Base-by-base conservation (phyloP, 2,329 filamentous ascomycete species). In the Alternaria ethzedia region DNA sequence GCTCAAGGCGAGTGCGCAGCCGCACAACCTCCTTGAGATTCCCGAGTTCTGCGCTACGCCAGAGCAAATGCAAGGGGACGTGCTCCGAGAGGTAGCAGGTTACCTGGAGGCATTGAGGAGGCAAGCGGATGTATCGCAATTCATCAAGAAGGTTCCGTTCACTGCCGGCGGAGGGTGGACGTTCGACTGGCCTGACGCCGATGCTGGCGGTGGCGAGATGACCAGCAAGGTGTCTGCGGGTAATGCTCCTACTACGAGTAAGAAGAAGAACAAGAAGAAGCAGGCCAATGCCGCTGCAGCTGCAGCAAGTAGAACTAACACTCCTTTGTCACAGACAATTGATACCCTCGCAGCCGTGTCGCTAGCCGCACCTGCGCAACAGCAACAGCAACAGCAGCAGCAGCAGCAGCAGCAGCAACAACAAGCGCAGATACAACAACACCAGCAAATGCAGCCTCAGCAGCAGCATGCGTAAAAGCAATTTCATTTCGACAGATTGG, bases 1-100 rank as follows among this genome's bases (percentile, higher is more conserved):
- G 1, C 86, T 94, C 73, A 99, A 98, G 83, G 94, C 90, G 1
- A 85, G 88, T 25, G 90, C 87, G 59, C 93, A 99, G 79, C 96
- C 96, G 1, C 87, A 88, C 81, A 98, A 98, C 72, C 85, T 96
- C 21, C 81, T 98, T 10, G 84, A 89, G 68, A 86, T 98, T 21
- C 92, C 94, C 1, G 93, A 96, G 79, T 97, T 96, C 75, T 78
- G 79, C 3, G 87, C 85, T 5, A 68, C 12, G 63, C 83, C 77
- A 30, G 77, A 82, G 4, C 76, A 81, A 54, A 71, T 81, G 63
- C 72, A 80, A 41, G 74, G 78, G 4, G 80, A 82, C 54, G 82
- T 85, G 4, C 78, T 90, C 32, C 73, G 78, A 1, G 82, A 85
- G 51, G 83, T 89, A 10, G 81, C 85, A 11, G 79, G 79, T 1